Evolutionary conservation across 352 stramenopile species (phyloP).

Genomic region (Pythium pyrilobum): DNA sequence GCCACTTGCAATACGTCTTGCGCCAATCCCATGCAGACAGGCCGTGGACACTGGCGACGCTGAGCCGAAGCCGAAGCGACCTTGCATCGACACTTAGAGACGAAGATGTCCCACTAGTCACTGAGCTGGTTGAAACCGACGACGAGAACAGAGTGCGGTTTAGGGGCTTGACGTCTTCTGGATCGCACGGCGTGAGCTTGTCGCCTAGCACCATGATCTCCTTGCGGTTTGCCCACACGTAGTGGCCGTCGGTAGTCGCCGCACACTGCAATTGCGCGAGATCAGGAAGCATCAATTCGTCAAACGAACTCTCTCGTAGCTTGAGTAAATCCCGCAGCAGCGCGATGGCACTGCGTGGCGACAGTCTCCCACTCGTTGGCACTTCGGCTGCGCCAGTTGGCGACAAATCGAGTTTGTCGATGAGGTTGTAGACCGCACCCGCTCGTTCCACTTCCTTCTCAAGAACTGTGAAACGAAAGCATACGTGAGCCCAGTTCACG

Average conservation of each 20-base stretch:
- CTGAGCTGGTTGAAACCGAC: too few species aligned
- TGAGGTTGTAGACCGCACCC: neutral
- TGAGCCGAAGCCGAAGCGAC: neutral
- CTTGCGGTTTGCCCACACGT: slow-evolving; percentile 12
- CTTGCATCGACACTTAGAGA: neutral
- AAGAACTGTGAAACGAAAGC: neutral
- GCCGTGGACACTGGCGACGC: neutral
- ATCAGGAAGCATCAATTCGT: slow-evolving; percentile 6
- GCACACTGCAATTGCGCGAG: slow-evolving; percentile 10
- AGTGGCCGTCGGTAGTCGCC: slow-evolving; percentile 3
- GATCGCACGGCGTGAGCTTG: slow-evolving; percentile 7
- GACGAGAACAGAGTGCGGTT: too few species aligned
- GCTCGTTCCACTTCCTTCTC: slow-evolving; percentile 1
- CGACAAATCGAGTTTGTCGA: slow-evolving; percentile 11
- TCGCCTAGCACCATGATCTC: slow-evolving; percentile 12
- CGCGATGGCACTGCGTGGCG: neutral
- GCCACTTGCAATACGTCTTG: neutral
- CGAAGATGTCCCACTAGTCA: too few species aligned
- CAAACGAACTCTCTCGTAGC: neutral
- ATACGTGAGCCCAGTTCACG: neutral
- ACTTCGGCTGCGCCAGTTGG: neutral
- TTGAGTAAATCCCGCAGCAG: slow-evolving; percentile 9
- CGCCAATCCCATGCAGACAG: neutral
- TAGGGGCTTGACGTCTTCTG: too few species aligned
- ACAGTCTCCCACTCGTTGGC: neutral